These are phyloP conservation scores for Melastoma malabathricum DNA, from an alignment of 345 rosid species.

Conservation along the genomic window DNA sequence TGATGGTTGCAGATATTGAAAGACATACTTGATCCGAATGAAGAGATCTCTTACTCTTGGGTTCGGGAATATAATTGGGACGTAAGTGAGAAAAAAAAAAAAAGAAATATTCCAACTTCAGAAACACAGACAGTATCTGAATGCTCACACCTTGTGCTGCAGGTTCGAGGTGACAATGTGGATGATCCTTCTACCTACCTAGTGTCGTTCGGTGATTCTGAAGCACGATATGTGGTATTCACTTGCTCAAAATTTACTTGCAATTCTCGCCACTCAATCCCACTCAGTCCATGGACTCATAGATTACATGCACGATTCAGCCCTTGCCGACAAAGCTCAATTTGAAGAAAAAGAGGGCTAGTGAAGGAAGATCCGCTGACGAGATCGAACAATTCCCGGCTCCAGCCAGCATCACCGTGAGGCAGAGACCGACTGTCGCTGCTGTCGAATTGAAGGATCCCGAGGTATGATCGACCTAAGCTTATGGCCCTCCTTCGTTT, in stretches of 20 bases:
- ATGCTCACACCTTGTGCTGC: conserved; percentile 13
- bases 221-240: conserved; percentile 71
- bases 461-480: conserved; percentile 34
- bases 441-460: conserved; percentile 52
- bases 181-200: conserved; percentile 67
- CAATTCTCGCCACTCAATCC: conserved; percentile 3
- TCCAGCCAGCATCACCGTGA: conserved; percentile 67
- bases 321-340: conserved; percentile 77
- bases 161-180: conserved; percentile 57
- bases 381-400: conserved; percentile 79
- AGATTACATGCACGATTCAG: conserved; percentile 24
- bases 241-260: neutral
- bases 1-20: conserved; percentile 46
- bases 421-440: conserved; percentile 44
- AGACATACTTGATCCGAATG: conserved; percentile 64
- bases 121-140: neutral
- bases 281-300: neutral
- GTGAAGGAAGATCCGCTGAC: conserved; percentile 68
- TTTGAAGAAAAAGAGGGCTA: conserved; percentile 69
- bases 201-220: conserved; percentile 66
- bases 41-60: conserved; percentile 79
- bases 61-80: conserved; percentile 88
- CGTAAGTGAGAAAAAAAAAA: conserved; percentile 31
- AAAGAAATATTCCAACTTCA: too few species aligned
- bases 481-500: conserved; percentile 3